These are phyloP conservation scores for Capillidium heterosporum DNA, from an alignment of 371 early-diverging fungal genomes.

Conservation along the genomic window DNA sequence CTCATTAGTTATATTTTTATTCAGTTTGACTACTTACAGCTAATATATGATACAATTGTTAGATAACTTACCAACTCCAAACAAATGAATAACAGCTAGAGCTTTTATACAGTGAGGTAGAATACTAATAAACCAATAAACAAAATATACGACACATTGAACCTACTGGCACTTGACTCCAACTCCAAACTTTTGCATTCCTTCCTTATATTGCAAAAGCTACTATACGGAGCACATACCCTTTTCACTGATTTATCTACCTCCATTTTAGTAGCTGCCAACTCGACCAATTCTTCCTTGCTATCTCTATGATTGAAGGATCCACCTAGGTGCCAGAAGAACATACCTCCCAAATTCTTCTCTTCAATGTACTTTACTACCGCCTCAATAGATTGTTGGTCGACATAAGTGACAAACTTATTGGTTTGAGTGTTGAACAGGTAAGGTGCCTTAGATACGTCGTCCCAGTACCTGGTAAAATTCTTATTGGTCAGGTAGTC, in stretches of 20 bases:
- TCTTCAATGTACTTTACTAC: background rate
- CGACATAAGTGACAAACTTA: background rate
- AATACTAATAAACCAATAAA: too few relatives aligned
- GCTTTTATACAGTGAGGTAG: too few relatives aligned
- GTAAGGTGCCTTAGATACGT: background rate
- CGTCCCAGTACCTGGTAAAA: background rate
- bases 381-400: background rate
- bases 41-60: too few relatives aligned
- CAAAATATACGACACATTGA: too few relatives aligned
- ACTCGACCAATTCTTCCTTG: background rate
- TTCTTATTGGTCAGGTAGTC: background rate
- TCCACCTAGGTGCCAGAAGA: slow-evolving; percentile 2
- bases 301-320: background rate
- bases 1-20: too few relatives aligned
- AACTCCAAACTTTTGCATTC: background rate
- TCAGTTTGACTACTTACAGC: too few relatives aligned
- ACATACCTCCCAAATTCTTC: background rate
- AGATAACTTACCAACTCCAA: too few relatives aligned
- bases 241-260: background rate
- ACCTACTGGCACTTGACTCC: too few relatives aligned
- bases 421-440: background rate
- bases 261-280: background rate
- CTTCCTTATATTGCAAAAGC: background rate
- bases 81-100: too few relatives aligned
- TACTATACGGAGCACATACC: background rate